These are phyloP conservation scores for Helicocarpus griseus DNA, from an alignment of 2,329 filamentous ascomycete genomes.

Conservation along the genomic window DNA sequence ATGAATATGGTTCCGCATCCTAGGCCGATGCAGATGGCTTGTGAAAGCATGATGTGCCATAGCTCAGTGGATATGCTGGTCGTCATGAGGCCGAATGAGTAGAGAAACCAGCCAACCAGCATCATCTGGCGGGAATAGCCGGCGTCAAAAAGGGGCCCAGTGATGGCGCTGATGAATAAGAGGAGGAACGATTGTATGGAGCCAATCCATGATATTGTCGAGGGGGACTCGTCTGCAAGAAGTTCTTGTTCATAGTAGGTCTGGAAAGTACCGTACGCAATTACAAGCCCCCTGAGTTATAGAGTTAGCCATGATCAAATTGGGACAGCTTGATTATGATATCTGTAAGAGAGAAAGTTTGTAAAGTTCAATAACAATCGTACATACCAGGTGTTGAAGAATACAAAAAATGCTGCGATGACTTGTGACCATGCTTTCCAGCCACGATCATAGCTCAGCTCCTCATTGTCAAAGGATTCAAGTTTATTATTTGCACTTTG, in stretches of 20 bases:
- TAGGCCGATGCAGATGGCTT: conserved; percentile 43
- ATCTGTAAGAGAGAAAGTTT: too few relatives aligned
- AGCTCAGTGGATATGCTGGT: conserved; percentile 43
- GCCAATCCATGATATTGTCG: conserved; percentile 45
- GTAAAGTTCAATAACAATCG: neutral
- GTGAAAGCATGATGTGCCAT: conserved; percentile 45
- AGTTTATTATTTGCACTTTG: conserved; percentile 3
- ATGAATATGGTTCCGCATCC: conserved; percentile 56
- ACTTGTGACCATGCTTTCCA: conserved; percentile 38
- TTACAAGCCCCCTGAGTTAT: conserved; percentile 38
- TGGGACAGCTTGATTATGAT: too few relatives aligned
- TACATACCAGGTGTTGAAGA: conserved; percentile 41
- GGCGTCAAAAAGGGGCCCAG: conserved; percentile 45
- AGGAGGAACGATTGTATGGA: conserved; percentile 45
- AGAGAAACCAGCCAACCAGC: conserved; percentile 34
- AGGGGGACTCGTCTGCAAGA: conserved; percentile 33
- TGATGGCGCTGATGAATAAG: conserved; percentile 41
- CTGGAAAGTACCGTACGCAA: conserved; percentile 45
- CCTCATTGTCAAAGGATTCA: conserved; percentile 9
- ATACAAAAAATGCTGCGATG: conserved; percentile 35
- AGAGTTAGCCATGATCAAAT: neutral
- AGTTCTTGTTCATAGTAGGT: conserved; percentile 41
- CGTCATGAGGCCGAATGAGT: conserved; percentile 44
- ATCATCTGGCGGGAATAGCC: conserved; percentile 38
- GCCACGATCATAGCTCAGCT: conserved; percentile 10